A percentile compares a stretch with the other conserved stretches of the same genome.
These are phyloP conservation scores for Venturiaceae sp. DNA, from an alignment of 2,329 filamentous ascomycete species.

Conservation along the genomic window DNA sequence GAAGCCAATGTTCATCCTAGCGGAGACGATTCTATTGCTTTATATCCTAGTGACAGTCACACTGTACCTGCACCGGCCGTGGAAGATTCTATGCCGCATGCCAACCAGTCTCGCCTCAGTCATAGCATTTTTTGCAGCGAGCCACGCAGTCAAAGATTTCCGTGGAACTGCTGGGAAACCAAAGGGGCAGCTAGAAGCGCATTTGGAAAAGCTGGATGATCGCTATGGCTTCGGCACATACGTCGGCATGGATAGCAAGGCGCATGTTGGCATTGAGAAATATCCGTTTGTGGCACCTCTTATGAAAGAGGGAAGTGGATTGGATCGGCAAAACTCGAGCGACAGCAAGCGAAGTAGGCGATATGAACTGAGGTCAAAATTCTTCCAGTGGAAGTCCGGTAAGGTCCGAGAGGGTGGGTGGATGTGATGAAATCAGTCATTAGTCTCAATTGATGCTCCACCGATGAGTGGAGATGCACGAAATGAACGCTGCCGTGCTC, in stretches of 20 bases:
- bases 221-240: conserved; percentile 42
- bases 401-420: conserved; percentile 5
- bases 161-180: conserved; percentile 13
- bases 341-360: background rate
- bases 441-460: background rate
- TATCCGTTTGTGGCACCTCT: conserved; percentile 32
- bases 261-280: conserved; percentile 43
- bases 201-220: conserved; percentile 13
- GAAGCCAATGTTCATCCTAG: conserved; percentile 33
- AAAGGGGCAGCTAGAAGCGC: conserved; percentile 11
- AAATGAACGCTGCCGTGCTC: too few relatives aligned
- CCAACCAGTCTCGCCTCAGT: conserved; percentile 41
- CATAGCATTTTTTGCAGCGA: conserved; percentile 39
- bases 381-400: background rate
- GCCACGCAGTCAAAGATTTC: conserved; percentile 31
- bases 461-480: background rate
- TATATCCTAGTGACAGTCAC: conserved; percentile 33
- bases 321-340: background rate
- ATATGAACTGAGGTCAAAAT: background rate
- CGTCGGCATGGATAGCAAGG: conserved; percentile 35
- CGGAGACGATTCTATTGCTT: conserved; percentile 30
- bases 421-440: background rate
- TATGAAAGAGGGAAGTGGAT: background rate
- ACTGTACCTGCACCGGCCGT: conserved; percentile 33
- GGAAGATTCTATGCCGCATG: conserved; percentile 38